phyloP scores from a whole-genome alignment of 495 filamentous ascomycete species.

The Aspergillus sparsus region DNA sequence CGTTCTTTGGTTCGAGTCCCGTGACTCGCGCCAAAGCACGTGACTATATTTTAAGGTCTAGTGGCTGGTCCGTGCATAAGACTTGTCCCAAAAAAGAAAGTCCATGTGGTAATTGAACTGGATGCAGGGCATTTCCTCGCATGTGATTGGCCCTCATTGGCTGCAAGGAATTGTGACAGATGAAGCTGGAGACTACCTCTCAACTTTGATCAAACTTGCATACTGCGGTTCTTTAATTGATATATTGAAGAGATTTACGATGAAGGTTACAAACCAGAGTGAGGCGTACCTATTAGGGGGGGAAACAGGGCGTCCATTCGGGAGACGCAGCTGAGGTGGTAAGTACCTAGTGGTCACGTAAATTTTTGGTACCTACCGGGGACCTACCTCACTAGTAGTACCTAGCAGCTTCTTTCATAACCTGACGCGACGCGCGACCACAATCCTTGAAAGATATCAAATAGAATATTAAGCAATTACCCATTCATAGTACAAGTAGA shows the following conservation, averaged over 20 bases:
- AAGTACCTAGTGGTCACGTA: constrained; percentile 6
- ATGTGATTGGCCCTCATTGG: constrained; percentile 18
- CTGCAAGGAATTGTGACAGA: constrained; percentile 15
- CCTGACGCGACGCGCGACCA: constrained; percentile 16
- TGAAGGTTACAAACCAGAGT: too few relatives aligned
- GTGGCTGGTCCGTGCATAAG: constrained; percentile 15
- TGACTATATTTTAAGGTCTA: constrained; percentile 8
- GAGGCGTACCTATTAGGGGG: too few relatives aligned
- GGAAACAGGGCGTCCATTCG: too few relatives aligned
- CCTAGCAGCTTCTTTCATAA: background rate
- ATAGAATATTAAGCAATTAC: constrained; percentile 9
- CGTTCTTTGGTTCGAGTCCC: constrained; percentile 27
- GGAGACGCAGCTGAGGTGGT: too few relatives aligned
- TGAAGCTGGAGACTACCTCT: background rate
- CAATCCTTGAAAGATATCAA: background rate
- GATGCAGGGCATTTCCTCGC: constrained; percentile 13
- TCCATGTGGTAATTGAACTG: constrained; percentile 18
- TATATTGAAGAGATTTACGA: too few relatives aligned
- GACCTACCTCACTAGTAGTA: too few relatives aligned
- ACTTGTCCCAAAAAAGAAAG: constrained; percentile 14
- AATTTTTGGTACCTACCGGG: background rate
- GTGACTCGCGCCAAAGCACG: constrained; percentile 29
- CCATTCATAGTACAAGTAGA: too few relatives aligned
- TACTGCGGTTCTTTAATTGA: too few relatives aligned
- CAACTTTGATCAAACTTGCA: background rate